Evolutionary conservation across 768 basidiomycete genomes (phyloP), one percentile per base, ranked within the genome.

Genomic region (Lactarius sanguifluus): DNA sequence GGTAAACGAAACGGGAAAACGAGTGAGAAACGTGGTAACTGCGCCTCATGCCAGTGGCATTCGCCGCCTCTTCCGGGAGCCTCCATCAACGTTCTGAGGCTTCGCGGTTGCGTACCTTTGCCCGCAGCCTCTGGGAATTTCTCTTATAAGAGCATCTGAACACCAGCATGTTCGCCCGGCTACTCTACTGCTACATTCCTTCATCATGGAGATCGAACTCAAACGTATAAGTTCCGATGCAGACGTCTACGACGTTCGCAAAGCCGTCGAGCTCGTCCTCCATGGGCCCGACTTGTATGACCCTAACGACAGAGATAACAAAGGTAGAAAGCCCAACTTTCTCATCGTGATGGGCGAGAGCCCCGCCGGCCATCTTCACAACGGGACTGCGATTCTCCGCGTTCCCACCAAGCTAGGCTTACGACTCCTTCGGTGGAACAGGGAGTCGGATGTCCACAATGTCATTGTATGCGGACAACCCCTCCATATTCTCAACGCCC

Each of bases 201-300:
- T 1, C 28, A 12, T 34, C 16, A 81, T 82, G 81, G 80, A 81
- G 52, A 71, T 82, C 60, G 69, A 72, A 18, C 71, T 82, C 30
- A 72, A 70, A 18, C 71, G 74, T 36, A 65, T 82, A 7, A 66
- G 73, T 20, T 75, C 71, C 64, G 77, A 79, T 16, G 81, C 80
- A 2, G 82, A 80, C 63, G 71, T 81, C 55, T 89, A 82, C 79
- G 82, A 83, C 38, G 79, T 91, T 20, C 87, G 82, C 25, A 81
- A 84, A 43, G 78, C 75, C 7, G 78, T 93, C 55, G 84, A 85
- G 1, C 62, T 70, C 5, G 78, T 87, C 41, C 75, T 93, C 0
- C 91, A 92, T 68, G 80, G 81, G 3, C 78, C 81, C 15, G 38
- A 16, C 25, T 84, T 87, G 70, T 76, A 76, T 69, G 71, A 75